phyloP scores from a whole-genome alignment of 768 basidiomycete species.

The Leccinum longicurvipes region DNA sequence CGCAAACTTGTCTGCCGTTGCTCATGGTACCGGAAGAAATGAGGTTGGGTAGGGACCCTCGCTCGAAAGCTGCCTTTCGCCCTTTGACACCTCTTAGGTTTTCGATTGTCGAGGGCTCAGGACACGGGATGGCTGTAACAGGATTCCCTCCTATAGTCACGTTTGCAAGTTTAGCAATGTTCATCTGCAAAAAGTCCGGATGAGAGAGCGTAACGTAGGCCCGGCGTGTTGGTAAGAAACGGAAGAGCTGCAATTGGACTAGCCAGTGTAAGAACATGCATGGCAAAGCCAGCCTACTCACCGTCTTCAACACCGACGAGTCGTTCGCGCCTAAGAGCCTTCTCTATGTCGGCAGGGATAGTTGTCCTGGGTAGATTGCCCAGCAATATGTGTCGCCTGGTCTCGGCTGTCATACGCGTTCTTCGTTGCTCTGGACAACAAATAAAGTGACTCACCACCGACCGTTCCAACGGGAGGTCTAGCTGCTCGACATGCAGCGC shows the following conservation, averaged over 20 bases:
- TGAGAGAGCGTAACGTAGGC: slow-evolving; percentile 56
- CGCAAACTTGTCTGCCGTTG: slow-evolving; percentile 50
- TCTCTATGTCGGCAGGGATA: slow-evolving; percentile 53
- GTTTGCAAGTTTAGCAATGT: slow-evolving; percentile 41
- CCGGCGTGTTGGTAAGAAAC: slow-evolving; percentile 55
- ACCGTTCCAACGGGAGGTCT: slow-evolving; percentile 6
- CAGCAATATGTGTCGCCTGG: slow-evolving; percentile 44
- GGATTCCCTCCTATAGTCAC: slow-evolving; percentile 45
- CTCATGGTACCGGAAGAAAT: slow-evolving; percentile 55
- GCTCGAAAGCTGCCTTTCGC: slow-evolving; percentile 35
- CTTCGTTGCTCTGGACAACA: neutral
- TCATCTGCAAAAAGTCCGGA: slow-evolving; percentile 41
- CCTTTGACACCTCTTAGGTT: slow-evolving; percentile 40
- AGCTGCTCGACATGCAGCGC: slow-evolving; percentile 20
- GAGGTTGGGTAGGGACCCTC: slow-evolving; percentile 33
- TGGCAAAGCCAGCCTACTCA: slow-evolving; percentile 8
- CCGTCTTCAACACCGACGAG: slow-evolving; percentile 45
- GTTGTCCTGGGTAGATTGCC: slow-evolving; percentile 49
- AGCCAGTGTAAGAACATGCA: slow-evolving; percentile 7
- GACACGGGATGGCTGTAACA: slow-evolving; percentile 35
- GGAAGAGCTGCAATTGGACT: slow-evolving; percentile 61
- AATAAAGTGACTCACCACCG: slow-evolving; percentile 12
- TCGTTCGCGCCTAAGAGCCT: slow-evolving; percentile 38
- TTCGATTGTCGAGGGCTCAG: slow-evolving; percentile 21
- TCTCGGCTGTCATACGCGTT: slow-evolving; percentile 15